Conservation (phyloP, 805 yeast species). For the Cephaloascus albidus region DNA sequence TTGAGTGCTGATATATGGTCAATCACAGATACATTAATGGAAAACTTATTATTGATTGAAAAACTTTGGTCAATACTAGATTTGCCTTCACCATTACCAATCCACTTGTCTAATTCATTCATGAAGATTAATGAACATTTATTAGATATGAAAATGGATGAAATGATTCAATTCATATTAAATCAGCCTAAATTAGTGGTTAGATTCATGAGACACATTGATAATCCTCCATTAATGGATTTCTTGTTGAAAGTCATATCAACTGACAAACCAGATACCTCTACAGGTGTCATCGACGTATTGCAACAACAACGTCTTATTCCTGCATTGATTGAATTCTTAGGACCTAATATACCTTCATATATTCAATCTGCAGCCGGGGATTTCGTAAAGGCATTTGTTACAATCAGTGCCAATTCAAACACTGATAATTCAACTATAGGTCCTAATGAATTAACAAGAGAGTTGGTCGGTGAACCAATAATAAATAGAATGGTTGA, state of each 20-base stretch:
- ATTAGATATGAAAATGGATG: conserved; percentile 38
- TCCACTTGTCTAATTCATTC: conserved; percentile 24
- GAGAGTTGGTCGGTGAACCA: conserved; percentile 29
- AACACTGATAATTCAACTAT: conserved; percentile 33
- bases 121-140: conserved; percentile 32
- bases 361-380: conserved; percentile 29
- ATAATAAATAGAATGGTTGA: conserved; percentile 24
- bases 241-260: conserved; percentile 31
- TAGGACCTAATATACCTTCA: conserved; percentile 11
- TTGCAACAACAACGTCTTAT: conserved; percentile 30
- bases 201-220: conserved; percentile 31
- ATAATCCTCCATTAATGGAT: conserved; percentile 38
- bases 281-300: conserved; percentile 36
- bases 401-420: conserved; percentile 35
- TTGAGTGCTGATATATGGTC: background rate
- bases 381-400: conserved; percentile 33
- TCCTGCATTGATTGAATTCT: conserved; percentile 20
- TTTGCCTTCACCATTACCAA: background rate
- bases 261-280: conserved; percentile 36
- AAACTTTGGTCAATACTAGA: background rate
- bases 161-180: conserved; percentile 33
- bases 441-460: conserved; percentile 36
- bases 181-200: conserved; percentile 30
- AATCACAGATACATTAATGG: background rate
- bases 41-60: background rate